Base-by-base conservation (phyloP, 345 rosid genomes). In the Aquilaria malaccensis region DNA sequence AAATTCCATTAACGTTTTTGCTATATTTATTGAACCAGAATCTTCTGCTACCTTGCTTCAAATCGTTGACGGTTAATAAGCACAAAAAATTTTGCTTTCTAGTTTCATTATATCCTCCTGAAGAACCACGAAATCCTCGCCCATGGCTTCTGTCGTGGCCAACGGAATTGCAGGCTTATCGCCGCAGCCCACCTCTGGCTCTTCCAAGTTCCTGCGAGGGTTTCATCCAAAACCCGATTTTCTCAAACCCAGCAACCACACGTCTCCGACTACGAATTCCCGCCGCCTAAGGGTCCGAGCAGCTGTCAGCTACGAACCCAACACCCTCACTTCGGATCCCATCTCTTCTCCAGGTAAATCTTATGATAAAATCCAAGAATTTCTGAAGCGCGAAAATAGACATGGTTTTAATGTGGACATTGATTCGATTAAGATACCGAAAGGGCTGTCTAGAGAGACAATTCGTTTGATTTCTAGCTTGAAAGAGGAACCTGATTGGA, bases 401-500 rank as follows among this genome's bases (percentile, higher is more conserved):
- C 55, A 86, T 50, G 94, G 98, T n/a, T 93, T 89, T 74, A 71
- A 62, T 12, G 59, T 79, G 47, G 94, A 93, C 45, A 82, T 90
- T 59, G 96, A 90, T 45, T 90, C 96, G 2, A 73, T 80, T 67
- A 30, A 95, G 9, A 94, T 94, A 70, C 92, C 92, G 0, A 94
- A 86, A 65, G 99, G 97, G 14, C 88, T 94, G 52, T 77, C 96
- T 0, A 76, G 67, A 47, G 96, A 86, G 43, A 90, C 96, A 0
- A 77, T 89, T 48, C 76, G 87, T 13, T 31, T 66, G 50, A 87
- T 94, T 13, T 89, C 96, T 29, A 67, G 72, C 10, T 62, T 86
- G 57, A 94, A 94, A 64, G 89, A 78, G 6, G 99, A 90, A 70
- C 94, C 98, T 11, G 86, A 71, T 46, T 93, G 98, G 97, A 89